Evolutionary conservation across 2,329 filamentous ascomycete genomes (phyloP), one percentile per base, ranked within the genome.

Genomic region (Scleromitrula shiraiana): DNA sequence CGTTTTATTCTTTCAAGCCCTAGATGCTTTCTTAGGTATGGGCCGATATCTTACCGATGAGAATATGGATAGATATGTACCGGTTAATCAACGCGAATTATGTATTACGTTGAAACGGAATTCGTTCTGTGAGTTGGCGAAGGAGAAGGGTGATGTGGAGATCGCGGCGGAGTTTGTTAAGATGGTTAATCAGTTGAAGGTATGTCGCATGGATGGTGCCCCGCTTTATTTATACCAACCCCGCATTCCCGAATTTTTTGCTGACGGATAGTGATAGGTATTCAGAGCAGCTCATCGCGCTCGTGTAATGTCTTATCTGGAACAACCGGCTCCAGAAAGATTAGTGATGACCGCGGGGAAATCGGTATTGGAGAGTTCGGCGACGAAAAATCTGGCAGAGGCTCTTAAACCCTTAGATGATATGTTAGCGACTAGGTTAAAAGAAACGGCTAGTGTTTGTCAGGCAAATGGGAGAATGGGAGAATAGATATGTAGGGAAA

Each of bases 121-220:
- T 26, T 37, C 40, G 37, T 41, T 47, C 33, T 26, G 15, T 26
- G 4, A 20, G 22, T 12, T 8, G 2, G 15, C 4, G 1, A 35
- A 3, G 14, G 15, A 7, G 15, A n/a, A 17, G 1, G 24, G 20
- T 2, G 15, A 41, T 1, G 17, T 3, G 3, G 29, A 26, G 15
- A 41, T 47, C 1, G 29, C 9, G 5, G 27, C 12, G 1, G 44
- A 47, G 15, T 41, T 47, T 10, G 22, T 7, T 3, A 35, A 41
- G 38, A 41, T 47, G 36, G 22, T 47, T 6, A 47, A 27, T 15
- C 36, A 46, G 12, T 14, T 46, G 12, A 46, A 46, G 44, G 44
- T 46, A 12, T 10, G 36, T 26, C n/a, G n/a, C n/a, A n/a, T n/a
- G n/a, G n/a, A n/a, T n/a, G n/a, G n/a, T n/a, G n/a, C n/a, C n/a